phyloP scores from a whole-genome alignment of 257 asterid species.

The Jasminum sambac region DNA sequence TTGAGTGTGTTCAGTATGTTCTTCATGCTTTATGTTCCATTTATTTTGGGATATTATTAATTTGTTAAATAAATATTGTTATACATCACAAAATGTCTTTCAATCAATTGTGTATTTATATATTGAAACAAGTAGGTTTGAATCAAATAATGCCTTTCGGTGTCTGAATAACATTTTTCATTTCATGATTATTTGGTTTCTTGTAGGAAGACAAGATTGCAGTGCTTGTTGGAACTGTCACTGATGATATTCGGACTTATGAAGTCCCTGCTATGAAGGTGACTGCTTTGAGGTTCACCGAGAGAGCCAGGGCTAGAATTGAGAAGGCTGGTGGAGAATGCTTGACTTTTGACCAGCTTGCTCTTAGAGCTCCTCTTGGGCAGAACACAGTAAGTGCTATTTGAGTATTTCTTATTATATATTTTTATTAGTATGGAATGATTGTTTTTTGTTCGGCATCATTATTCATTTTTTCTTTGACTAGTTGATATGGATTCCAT shows the following conservation, averaged over 20 bases:
- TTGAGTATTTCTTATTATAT: neutral
- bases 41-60: neutral
- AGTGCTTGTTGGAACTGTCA: slow-evolving; percentile 75
- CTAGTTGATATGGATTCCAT: neutral
- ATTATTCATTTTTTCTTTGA: neutral
- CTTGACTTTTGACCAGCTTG: slow-evolving; percentile 88
- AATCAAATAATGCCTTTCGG: neutral
- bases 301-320: slow-evolving; percentile 87
- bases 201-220: slow-evolving; percentile 79
- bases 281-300: slow-evolving; percentile 79
- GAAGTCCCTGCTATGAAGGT: slow-evolving; percentile 78
- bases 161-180: neutral
- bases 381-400: slow-evolving; percentile 74
- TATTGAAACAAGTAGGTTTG: neutral
- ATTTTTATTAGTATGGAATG: too few relatives aligned
- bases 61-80: neutral
- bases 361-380: slow-evolving; percentile 93
- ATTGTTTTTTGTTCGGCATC: neutral
- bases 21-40: neutral
- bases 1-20: neutral
- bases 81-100: neutral
- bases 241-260: slow-evolving; percentile 67
- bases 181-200: neutral
- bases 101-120: neutral
- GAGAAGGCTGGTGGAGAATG: slow-evolving; percentile 98